Base-by-base conservation (phyloP, 2,329 filamentous ascomycete genomes). In the Colletotrichum gigasporum region DNA sequence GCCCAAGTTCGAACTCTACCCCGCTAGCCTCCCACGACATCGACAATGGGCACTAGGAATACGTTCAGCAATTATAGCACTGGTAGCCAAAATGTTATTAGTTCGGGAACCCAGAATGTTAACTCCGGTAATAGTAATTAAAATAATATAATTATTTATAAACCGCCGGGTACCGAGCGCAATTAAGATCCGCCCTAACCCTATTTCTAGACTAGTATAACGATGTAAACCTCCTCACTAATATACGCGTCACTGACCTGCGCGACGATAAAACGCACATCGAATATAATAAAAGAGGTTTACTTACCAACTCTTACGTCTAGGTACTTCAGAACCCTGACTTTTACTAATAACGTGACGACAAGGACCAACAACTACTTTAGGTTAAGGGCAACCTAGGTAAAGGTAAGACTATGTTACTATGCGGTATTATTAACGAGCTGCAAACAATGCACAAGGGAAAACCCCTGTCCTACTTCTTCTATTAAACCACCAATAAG, bases 401-500 rank as follows among this genome's bases (percentile, higher is more conserved):
- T n/a, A n/a, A n/a, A n/a, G n/a, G n/a, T n/a, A n/a, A n/a, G 50
- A 79, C 74, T 0, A 79, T 78, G 75, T 63, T 78, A 2, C 55
- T 77, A 0, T 73, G 48, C 3, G 70, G 71, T 22, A 73, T 74
- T 6, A 68, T 73, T 10, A 20, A 75, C n/a, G 63, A 76, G 54
- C 4, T 78, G 35, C 44, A 63, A 10, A 70, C 48, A 32, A n/a
- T 8, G 14, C 20, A 11, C 20, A 26, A 14, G 18, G 28, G 8
- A 4, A 32, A 37, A 5, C 28, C 16, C 32, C 20, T 48, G 42
- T 57, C 55, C 4, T 79, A 71, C 64, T 81, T 81, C 69, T 80
- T 84, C 70, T 84, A 77, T 68, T 75, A 85, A 67, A 71, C 72
- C 12, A 77, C 75, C 8, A 68, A 82, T 56, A 20, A 63, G 4